Percentiles rank a stretch among this genome's conserved stretches.
Conservation (phyloP, 306 rosid species). For the Casuarina equisetifolia region DNA sequence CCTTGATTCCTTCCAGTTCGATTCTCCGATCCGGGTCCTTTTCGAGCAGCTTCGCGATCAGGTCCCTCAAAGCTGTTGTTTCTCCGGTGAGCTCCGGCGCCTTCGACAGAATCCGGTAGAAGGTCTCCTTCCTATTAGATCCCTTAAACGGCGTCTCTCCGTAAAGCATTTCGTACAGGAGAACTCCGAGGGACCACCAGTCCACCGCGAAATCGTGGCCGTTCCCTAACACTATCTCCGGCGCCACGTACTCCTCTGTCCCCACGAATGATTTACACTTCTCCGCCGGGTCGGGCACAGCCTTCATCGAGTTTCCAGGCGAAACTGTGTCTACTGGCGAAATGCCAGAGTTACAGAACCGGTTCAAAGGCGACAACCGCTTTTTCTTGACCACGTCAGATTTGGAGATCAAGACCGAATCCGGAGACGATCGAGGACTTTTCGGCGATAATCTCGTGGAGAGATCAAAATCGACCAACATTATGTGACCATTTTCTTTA, state of each 20-base stretch:
- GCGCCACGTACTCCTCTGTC: constrained; percentile 95
- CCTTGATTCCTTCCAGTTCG: constrained; percentile 53
- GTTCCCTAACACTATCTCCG: constrained; percentile 64
- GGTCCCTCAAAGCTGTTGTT: constrained; percentile 54
- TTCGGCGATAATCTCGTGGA: constrained; percentile 56
- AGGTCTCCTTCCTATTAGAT: constrained; percentile 66
- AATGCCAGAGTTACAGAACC: constrained; percentile 39
- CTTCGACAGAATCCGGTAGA: constrained; percentile 46
- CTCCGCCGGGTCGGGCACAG: constrained; percentile 51
- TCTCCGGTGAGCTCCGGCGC: constrained; percentile 52
- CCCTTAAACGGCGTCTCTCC: constrained; percentile 81
- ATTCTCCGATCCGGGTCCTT: constrained; percentile 70
- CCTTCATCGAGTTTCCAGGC: not conserved
- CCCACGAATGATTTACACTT: constrained; percentile 93
- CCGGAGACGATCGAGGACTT: constrained; percentile 32
- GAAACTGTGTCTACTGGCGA: constrained; percentile 23
- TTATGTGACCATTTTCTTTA: constrained; percentile 83
- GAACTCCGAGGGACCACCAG: constrained; percentile 89
- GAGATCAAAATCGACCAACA: constrained; percentile 93
- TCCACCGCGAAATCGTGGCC: constrained; percentile 84
- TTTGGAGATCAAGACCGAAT: constrained; percentile 32
- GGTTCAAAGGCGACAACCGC: constrained; percentile 30
- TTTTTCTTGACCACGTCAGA: constrained; percentile 19
- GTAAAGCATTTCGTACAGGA: constrained; percentile 72
- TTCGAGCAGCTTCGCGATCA: constrained; percentile 56